A percentile compares a stretch with the other conserved stretches of the same genome.
These are phyloP conservation scores for Lasiosphaeria hispida DNA, from an alignment of 495 filamentous ascomycete species.

Conservation along the genomic window DNA sequence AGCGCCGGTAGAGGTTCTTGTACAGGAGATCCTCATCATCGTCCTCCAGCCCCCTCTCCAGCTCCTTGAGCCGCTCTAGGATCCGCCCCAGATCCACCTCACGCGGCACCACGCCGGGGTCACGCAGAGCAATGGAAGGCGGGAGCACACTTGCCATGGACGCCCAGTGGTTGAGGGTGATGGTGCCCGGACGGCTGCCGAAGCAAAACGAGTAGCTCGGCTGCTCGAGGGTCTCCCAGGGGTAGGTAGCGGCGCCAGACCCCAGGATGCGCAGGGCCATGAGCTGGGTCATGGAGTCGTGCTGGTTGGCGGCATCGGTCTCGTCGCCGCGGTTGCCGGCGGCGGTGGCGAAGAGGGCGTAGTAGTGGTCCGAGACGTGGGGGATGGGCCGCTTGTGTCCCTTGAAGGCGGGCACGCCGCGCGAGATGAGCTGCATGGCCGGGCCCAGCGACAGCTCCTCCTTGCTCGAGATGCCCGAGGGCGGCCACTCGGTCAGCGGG, in stretches of 20 bases:
- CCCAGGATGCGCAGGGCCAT: slow-evolving; percentile 45
- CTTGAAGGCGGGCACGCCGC: slow-evolving; percentile 46
- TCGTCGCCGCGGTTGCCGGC: slow-evolving; percentile 46
- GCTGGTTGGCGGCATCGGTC: slow-evolving; percentile 42
- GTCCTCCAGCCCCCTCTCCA: slow-evolving; percentile 57
- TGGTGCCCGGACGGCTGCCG: slow-evolving; percentile 56
- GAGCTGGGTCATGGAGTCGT: slow-evolving; percentile 50
- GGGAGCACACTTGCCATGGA: slow-evolving; percentile 48
- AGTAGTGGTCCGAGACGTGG: slow-evolving; percentile 50
- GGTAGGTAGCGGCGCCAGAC: slow-evolving; percentile 37
- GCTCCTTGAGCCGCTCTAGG: slow-evolving; percentile 52
- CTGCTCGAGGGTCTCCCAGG: slow-evolving; percentile 66
- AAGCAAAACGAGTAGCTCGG: slow-evolving; percentile 61
- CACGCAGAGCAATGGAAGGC: slow-evolving; percentile 48
- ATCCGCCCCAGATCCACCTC: slow-evolving; percentile 52
- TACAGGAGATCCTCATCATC: slow-evolving; percentile 55
- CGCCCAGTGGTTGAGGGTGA: slow-evolving; percentile 60
- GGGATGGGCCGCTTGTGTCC: slow-evolving; percentile 46
- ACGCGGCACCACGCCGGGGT: slow-evolving; percentile 49
- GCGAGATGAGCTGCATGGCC: slow-evolving; percentile 47
- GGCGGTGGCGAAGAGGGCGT: slow-evolving; percentile 46
- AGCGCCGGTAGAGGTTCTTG: slow-evolving; percentile 48
- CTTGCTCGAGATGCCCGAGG: slow-evolving; percentile 38
- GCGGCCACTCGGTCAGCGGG: slow-evolving; percentile 49
- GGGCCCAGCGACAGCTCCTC: slow-evolving; percentile 45